These are phyloP conservation scores for Pluteus cervinus DNA, from an alignment of 768 basidiomycete species.

Conservation along the genomic window DNA sequence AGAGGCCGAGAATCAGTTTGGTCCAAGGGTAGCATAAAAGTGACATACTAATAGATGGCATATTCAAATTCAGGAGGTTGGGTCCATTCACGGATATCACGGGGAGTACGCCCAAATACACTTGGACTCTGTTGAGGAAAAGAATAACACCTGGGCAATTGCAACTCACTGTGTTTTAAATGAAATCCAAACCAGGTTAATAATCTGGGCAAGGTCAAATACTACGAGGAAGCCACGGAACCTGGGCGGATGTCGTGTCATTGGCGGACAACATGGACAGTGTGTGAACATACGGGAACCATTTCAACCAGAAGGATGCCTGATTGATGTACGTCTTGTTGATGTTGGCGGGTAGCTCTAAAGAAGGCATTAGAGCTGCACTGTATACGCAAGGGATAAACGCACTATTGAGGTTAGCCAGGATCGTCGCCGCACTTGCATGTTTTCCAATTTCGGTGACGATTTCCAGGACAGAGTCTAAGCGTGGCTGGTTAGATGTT, in stretches of 20 bases:
- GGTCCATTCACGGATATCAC: conserved; percentile 74
- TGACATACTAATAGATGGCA: conserved; percentile 60
- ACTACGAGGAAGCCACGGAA: conserved; percentile 77
- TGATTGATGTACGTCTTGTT: conserved; percentile 77
- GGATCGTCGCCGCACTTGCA: conserved; percentile 17
- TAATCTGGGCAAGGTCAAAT: conserved; percentile 80
- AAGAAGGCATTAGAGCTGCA: neutral
- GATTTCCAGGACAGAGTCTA: conserved; percentile 26
- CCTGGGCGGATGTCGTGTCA: conserved; percentile 23
- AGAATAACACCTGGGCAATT: too few species aligned
- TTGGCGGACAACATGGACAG: neutral
- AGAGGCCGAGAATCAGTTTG: neutral
- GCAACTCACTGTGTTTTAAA: conserved; percentile 62
- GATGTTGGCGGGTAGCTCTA: conserved; percentile 58
- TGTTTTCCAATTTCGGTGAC: conserved; percentile 20
- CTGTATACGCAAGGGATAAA: neutral
- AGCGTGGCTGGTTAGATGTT: neutral
- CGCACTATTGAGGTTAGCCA: conserved; percentile 27
- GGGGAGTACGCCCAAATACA: conserved; percentile 66
- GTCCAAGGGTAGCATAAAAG: neutral
- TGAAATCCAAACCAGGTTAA: conserved; percentile 68
- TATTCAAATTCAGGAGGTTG: conserved; percentile 74
- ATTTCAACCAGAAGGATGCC: conserved; percentile 76
- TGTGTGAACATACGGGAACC: conserved; percentile 55
- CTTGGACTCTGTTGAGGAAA: conserved; percentile 51